Percentiles rank a stretch among this genome's conserved stretches.
Conservation (phyloP, 257 asterid genomes). For the Ajuga chamaepitys region DNA sequence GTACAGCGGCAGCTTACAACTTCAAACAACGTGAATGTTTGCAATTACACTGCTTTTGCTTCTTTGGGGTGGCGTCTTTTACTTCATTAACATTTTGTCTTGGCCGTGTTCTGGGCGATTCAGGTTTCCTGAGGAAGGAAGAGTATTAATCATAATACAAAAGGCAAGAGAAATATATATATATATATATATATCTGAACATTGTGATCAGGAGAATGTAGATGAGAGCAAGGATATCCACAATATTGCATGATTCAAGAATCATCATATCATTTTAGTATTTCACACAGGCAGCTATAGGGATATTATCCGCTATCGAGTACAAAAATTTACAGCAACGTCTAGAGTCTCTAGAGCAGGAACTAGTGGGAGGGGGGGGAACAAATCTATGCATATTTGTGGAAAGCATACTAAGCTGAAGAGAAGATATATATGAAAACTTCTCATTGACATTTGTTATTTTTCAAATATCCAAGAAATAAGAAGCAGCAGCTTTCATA, state of each 20-base stretch:
- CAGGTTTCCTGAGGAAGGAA: conserved; percentile 64
- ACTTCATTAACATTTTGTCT: conserved; percentile 54
- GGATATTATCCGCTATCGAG: neutral
- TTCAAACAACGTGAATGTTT: conserved; percentile 91
- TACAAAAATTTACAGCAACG: neutral
- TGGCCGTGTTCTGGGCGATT: conserved; percentile 73
- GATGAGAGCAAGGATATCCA: neutral
- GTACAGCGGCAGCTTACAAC: conserved; percentile 53
- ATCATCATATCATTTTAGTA: neutral
- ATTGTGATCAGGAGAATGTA: neutral
- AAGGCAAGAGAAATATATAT: neutral
- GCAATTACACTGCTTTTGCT: conserved; percentile 94
- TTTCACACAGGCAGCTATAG: conserved; percentile 1
- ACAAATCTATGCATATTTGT: neutral
- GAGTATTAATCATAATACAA: conserved; percentile 12
- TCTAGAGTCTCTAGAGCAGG: neutral
- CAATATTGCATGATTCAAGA: conserved; percentile 1
- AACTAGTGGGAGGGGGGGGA: neutral
- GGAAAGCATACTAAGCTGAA: neutral
- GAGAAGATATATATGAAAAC: conserved; percentile 5
- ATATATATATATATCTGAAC: neutral
- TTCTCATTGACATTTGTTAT: neutral
- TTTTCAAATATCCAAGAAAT: neutral
- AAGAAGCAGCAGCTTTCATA: neutral
- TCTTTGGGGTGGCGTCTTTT: conserved; percentile 92